Percentiles rank a stretch among this genome's conserved stretches.
These are phyloP conservation scores for Phaeotremella fagi DNA, from an alignment of 768 basidiomycete genomes.

Conservation along the genomic window DNA sequence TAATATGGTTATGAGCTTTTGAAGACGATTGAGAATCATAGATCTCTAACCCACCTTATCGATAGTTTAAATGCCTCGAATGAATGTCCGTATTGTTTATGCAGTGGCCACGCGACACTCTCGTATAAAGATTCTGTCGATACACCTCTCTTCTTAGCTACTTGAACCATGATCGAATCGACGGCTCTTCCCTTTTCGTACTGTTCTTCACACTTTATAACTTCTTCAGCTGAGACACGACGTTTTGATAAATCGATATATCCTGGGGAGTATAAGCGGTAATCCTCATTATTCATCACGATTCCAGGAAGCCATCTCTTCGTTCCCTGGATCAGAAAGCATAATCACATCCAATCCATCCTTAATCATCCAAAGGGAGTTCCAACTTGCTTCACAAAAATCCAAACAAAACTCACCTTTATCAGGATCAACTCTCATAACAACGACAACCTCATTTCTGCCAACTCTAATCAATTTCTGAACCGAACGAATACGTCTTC, in stretches of 20 bases:
- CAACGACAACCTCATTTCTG: constrained; percentile 96
- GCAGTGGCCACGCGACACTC: constrained; percentile 86
- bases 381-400: not conserved
- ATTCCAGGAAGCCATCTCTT: not conserved
- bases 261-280: constrained; percentile 53
- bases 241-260: constrained; percentile 99
- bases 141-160: constrained; percentile 50
- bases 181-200: constrained; percentile 98
- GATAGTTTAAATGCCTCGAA: constrained; percentile 98
- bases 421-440: constrained; percentile 96
- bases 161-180: constrained; percentile 55
- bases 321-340: too few relatives aligned
- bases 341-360: too few relatives aligned
- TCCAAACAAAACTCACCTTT: constrained; percentile 63
- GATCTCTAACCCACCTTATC: constrained; percentile 63
- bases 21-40: not conserved
- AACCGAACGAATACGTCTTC: constrained; percentile 92
- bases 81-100: constrained; percentile 84
- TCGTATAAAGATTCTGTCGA: constrained; percentile 80
- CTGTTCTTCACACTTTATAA: constrained; percentile 96
- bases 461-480: constrained; percentile 97
- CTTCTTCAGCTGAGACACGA: constrained; percentile 95
- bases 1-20: constrained; percentile 33
- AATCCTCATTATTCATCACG: not conserved
- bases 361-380: too few relatives aligned